These are phyloP conservation scores for Pugionium cornutum DNA, from an alignment of 345 rosid genomes.

Conservation along the genomic window DNA sequence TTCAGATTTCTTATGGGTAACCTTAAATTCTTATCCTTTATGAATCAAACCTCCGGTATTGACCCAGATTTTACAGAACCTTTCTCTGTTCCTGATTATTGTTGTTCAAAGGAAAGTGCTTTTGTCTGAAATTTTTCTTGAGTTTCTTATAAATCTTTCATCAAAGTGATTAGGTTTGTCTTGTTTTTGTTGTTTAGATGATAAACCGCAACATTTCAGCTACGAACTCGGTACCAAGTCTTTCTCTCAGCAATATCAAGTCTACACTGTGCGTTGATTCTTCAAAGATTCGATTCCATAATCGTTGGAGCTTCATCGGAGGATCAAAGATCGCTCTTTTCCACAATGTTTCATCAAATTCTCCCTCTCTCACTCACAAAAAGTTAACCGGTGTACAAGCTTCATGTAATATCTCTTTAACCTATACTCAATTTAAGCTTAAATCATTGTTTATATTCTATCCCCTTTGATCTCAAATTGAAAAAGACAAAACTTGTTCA, in stretches of 20 bases:
- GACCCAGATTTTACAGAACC: conserved; percentile 7
- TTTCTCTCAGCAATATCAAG: conserved; percentile 36
- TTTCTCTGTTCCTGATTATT: conserved; percentile 19
- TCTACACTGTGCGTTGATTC: conserved; percentile 35
- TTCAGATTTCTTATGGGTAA: conserved; percentile 23
- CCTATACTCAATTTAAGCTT: not conserved
- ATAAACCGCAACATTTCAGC: conserved; percentile 25
- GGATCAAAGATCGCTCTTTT: conserved; percentile 52
- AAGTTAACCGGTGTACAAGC: conserved; percentile 52
- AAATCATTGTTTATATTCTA: not conserved
- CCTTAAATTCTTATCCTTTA: conserved; percentile 19
- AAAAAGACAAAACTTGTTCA: not conserved
- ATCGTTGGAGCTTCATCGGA: conserved; percentile 58
- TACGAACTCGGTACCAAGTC: conserved; percentile 34
- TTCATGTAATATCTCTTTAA: conserved; percentile 61
- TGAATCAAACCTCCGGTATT: not conserved
- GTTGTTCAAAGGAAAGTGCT: not conserved
- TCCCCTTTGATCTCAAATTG: not conserved
- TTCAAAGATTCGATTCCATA: conserved; percentile 29
- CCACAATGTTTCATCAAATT: conserved; percentile 33
- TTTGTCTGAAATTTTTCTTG: not conserved
- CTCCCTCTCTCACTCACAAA: conserved; percentile 22
- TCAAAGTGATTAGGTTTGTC: not conserved
- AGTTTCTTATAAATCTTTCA: not conserved
- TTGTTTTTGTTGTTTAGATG: conserved; percentile 27